Evolutionary conservation across 2,329 filamentous ascomycete species (phyloP).

Genomic region (Thielaviopsis populi): DNA sequence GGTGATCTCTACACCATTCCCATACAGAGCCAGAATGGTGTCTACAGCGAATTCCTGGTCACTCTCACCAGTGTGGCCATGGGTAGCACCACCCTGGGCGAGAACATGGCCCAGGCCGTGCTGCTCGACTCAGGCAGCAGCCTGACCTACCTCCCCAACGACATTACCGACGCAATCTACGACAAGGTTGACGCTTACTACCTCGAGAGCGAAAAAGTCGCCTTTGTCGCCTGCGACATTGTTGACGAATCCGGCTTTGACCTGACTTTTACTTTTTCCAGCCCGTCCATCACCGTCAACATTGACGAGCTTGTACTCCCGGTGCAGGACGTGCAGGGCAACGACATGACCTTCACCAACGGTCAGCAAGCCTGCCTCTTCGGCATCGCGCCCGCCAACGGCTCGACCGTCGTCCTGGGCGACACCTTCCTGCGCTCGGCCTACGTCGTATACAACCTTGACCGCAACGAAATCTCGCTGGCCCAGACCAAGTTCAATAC

Average conservation of each 20-base stretch:
- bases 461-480: conserved; percentile 55
- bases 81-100: conserved; percentile 29
- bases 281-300: conserved; percentile 36
- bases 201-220: conserved; percentile 35
- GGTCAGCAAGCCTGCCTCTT: conserved; percentile 48
- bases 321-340: conserved; percentile 32
- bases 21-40: conserved; percentile 38
- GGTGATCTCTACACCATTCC: conserved; percentile 53
- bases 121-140: conserved; percentile 58
- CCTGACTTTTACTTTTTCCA: conserved; percentile 31
- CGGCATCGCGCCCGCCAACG: conserved; percentile 45
- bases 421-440: conserved; percentile 63
- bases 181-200: conserved; percentile 44
- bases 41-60: conserved; percentile 50
- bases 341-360: conserved; percentile 36
- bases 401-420: conserved; percentile 46
- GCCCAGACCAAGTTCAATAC: conserved; percentile 52
- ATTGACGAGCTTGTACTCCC: conserved; percentile 46
- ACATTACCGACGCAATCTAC: conserved; percentile 40
- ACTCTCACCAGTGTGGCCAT: conserved; percentile 46
- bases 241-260: conserved; percentile 34
- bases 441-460: conserved; percentile 61
- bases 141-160: conserved; percentile 50
- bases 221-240: conserved; percentile 47
- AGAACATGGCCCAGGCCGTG: conserved; percentile 41